These are phyloP conservation scores for Blastocladiella britannica DNA, from an alignment of 192 early-diverging fungal species.

Conservation along the genomic window DNA sequence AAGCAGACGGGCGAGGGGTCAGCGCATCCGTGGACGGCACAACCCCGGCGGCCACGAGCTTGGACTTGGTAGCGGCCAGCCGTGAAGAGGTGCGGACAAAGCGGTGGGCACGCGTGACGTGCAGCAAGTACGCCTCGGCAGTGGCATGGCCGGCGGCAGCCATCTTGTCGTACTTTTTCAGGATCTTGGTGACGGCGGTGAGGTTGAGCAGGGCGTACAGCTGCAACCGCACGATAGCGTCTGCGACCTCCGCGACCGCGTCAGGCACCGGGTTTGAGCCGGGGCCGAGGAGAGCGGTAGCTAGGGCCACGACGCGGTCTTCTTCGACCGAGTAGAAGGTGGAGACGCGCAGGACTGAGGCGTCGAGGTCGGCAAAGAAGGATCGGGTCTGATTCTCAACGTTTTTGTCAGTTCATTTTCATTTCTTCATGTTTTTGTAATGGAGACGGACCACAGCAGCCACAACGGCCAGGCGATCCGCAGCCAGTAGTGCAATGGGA, in stretches of 20 bases:
- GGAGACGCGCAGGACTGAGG: constrained; percentile 1
- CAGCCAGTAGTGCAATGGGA: background rate
- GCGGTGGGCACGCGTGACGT: constrained; percentile 22
- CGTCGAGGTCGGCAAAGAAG: background rate
- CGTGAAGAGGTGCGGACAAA: constrained; percentile 48
- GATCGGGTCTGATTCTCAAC: background rate
- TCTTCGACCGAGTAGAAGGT: constrained; percentile 8
- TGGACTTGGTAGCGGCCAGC: constrained; percentile 42
- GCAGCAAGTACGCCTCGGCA: constrained; percentile 41
- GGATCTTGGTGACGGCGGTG: constrained; percentile 63
- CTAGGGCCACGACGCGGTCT: constrained; percentile 1
- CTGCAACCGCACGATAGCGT: constrained; percentile 48
- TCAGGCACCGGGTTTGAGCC: background rate
- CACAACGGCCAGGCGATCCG: background rate
- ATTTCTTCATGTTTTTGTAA: background rate
- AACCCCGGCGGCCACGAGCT: constrained; percentile 49
- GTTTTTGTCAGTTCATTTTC: background rate
- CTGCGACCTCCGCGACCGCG: constrained; percentile 23
- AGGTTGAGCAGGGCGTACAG: constrained; percentile 68
- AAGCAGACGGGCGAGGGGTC: constrained; percentile 26
- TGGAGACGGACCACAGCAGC: background rate
- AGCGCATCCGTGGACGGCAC: too few species aligned
- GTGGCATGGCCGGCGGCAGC: constrained; percentile 39
- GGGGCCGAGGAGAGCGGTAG: background rate
- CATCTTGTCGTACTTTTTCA: constrained; percentile 73